A percentile compares a stretch with the other conserved stretches of the same genome.
Evolutionary conservation across 495 filamentous ascomycete species (phyloP).

Genomic region (Articulospora tetracladia): DNA sequence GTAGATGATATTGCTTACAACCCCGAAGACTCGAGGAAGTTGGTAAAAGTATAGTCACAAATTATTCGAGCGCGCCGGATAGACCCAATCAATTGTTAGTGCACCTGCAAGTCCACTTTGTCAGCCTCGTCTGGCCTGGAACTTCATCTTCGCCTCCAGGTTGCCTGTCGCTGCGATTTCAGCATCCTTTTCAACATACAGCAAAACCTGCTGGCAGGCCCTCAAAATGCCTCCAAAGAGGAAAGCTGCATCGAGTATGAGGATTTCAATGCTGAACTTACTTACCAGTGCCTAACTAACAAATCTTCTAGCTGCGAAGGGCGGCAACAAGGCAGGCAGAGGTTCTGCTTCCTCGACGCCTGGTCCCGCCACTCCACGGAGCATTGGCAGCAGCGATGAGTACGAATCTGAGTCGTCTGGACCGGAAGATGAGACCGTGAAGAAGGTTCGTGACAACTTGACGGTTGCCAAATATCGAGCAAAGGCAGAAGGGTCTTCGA

Average conservation of each 20-base stretch:
- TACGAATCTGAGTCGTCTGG: constrained; percentile 71
- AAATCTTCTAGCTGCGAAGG: constrained; percentile 42
- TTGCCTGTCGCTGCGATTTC: neutral
- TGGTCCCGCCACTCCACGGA: constrained; percentile 60
- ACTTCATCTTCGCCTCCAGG: constrained; percentile 2
- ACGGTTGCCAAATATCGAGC: constrained; percentile 46
- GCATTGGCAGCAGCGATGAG: constrained; percentile 62
- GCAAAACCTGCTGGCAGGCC: constrained; percentile 15
- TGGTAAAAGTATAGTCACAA: neutral
- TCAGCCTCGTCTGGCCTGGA: constrained; percentile 17
- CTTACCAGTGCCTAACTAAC: constrained; percentile 32
- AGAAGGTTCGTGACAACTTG: constrained; percentile 57
- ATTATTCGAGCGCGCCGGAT: neutral
- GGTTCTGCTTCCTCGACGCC: constrained; percentile 65
- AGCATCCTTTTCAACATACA: neutral
- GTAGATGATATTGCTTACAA: neutral
- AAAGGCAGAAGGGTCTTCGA: constrained; percentile 19
- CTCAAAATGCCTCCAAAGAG: constrained; percentile 69
- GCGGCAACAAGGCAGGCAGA: constrained; percentile 48
- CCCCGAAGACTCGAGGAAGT: neutral
- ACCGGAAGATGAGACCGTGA: constrained; percentile 45
- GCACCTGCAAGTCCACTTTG: constrained; percentile 1
- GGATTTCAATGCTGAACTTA: constrained; percentile 21
- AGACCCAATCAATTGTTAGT: constrained; percentile 2
- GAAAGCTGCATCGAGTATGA: constrained; percentile 61